Evolutionary conservation across 371 early-diverging fungal species (phyloP), one percentile per base, ranked within the genome.

Genomic region (Conidiobolus incongruus): DNA sequence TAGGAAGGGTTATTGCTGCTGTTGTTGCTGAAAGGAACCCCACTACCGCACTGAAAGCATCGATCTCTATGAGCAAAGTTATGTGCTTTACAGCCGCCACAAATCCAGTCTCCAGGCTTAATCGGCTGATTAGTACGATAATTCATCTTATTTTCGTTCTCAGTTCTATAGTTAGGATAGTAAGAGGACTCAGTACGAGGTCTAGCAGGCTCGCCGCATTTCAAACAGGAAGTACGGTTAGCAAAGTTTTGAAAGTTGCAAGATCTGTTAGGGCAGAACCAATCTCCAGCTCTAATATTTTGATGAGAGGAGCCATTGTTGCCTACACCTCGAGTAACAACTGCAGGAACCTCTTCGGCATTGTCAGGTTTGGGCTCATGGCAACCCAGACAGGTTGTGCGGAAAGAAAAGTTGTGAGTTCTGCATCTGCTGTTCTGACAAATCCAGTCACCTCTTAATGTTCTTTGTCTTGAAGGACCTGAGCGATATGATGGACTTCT

Each of bases 71-170:
- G 68, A 4, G 81, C 75, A 53, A 76, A 83, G 54, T 83, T 83
- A 50, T 75, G 72, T 46, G 73, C 74, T 21, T 62, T 61, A 51
- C 84, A 83, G 33, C 62, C 61, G 44, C 66, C 59, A 50, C 83
- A 83, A 17, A 71, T 59, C 83, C 83, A 83, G 46, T 80, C 83
- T 1, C 80, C 80, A 8, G 76, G 74, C 12, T 73, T 63, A n/a
- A n/a, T n/a, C n/a, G n/a, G n/a, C n/a, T n/a, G n/a, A n/a, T n/a
- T n/a, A n/a, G n/a, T n/a, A n/a, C n/a, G n/a, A n/a, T n/a, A n/a
- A n/a, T n/a, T n/a, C n/a, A n/a, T n/a, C n/a, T n/a, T n/a, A n/a
- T n/a, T n/a, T n/a, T n/a, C n/a, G n/a, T n/a, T n/a, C n/a, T n/a
- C n/a, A n/a, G n/a, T n/a, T 12, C 74, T 63, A 15, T 52, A 47